These are phyloP conservation scores for Acanthamoeba royreba DNA, from an alignment of 208 protist species.

Conservation along the genomic window DNA sequence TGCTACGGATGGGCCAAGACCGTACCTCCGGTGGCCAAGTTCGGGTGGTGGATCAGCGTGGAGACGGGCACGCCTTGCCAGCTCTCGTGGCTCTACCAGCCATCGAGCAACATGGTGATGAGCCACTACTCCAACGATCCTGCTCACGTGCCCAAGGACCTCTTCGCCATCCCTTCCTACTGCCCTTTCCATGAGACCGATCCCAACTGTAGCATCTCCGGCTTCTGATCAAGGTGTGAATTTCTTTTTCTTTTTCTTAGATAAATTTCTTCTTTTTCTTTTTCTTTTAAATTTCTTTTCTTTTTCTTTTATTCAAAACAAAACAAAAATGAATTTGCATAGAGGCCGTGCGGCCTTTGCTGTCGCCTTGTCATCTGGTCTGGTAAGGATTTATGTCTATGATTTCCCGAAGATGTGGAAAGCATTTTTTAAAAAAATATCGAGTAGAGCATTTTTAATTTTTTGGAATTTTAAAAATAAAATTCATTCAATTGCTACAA, in stretches of 20 bases:
- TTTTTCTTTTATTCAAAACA: neutral
- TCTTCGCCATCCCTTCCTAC: neutral
- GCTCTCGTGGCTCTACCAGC: neutral
- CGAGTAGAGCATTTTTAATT: no score
- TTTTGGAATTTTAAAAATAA: no score
- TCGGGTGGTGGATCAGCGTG: conserved; percentile 21
- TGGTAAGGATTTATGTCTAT: no score
- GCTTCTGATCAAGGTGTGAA: neutral
- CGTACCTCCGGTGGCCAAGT: neutral
- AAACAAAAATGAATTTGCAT: neutral
- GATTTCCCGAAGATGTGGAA: no score
- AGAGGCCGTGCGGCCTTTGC: no score
- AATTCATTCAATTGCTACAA: no score
- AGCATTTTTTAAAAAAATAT: no score
- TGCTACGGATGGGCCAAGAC: conserved; percentile 7
- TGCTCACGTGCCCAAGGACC: neutral
- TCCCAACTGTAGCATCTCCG: conserved; percentile 17
- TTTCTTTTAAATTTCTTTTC: neutral
- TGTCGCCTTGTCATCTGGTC: no score
- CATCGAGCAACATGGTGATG: conserved; percentile 35
- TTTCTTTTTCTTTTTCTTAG: neutral
- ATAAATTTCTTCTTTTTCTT: neutral
- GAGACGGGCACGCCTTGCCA: neutral
- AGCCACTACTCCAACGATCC: conserved; percentile 10
- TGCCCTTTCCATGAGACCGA: neutral